A percentile compares a stretch with the other conserved stretches of the same genome.
Evolutionary conservation across 176 grass and related monocot genomes (phyloP).

Genomic region (Carex kokanica): DNA sequence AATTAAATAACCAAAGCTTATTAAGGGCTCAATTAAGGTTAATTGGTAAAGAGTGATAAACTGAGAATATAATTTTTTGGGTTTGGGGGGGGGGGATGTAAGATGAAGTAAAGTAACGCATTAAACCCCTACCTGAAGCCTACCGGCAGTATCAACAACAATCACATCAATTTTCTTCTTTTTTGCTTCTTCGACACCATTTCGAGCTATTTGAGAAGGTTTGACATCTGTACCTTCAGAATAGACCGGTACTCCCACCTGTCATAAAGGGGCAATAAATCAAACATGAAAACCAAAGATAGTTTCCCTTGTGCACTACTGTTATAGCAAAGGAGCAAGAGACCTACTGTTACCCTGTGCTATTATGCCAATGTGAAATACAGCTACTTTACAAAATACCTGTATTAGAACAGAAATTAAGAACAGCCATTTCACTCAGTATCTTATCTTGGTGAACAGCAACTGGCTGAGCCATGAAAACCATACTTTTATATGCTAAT

Average conservation of each 20-base stretch:
- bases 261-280: slow-evolving; percentile 28
- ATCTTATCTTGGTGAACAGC: background rate
- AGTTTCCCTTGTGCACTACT: background rate
- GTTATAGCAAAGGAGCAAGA: background rate
- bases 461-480: background rate
- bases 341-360: background rate
- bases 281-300: background rate
- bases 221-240: slow-evolving; percentile 67
- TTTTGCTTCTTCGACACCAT: slow-evolving; percentile 82
- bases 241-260: slow-evolving; percentile 86
- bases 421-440: background rate
- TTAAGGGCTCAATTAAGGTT: background rate
- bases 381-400: background rate
- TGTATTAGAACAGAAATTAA: background rate
- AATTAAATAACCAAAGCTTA: background rate
- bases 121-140: slow-evolving; percentile 60
- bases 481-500: background rate
- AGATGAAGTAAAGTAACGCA: background rate
- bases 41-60: background rate
- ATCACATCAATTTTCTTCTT: slow-evolving; percentile 69
- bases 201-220: slow-evolving; percentile 78
- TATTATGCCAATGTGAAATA: background rate
- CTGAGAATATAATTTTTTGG: background rate
- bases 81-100: background rate
- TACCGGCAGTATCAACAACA: slow-evolving; percentile 93